Conservation (phyloP, 2,329 filamentous ascomycete species). For the Aspergillus novoparasiticus region DNA sequence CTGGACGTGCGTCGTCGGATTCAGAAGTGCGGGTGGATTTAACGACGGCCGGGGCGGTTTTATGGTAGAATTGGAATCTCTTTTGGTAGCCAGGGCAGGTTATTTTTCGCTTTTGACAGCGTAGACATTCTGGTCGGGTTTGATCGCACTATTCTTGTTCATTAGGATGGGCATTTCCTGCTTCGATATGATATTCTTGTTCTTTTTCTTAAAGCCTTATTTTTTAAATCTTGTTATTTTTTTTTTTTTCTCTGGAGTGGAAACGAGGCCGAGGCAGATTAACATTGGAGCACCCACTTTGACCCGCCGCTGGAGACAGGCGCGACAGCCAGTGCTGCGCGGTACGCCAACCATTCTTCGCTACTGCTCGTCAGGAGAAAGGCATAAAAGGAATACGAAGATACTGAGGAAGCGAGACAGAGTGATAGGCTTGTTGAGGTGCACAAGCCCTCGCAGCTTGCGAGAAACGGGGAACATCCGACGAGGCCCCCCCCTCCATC, state of each 20-base stretch:
- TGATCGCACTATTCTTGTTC: conserved; percentile 22
- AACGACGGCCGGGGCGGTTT: conserved; percentile 4
- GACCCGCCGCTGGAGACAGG: conserved; percentile 26
- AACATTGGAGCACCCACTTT: conserved; percentile 19
- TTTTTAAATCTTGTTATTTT: neutral
- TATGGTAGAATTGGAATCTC: conserved; percentile 21
- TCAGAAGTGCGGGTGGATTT: conserved; percentile 2
- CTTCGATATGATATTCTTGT: neutral
- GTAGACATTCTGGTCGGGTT: conserved; percentile 22
- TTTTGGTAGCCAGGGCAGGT: conserved; percentile 23
- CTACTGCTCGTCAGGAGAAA: neutral
- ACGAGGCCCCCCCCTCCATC: neutral
- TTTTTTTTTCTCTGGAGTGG: neutral
- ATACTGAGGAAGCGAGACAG: neutral
- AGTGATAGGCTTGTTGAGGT: conserved; percentile 3
- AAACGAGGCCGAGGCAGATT: neutral
- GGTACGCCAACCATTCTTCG: conserved; percentile 24
- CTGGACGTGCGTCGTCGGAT: neutral
- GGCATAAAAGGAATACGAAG: neutral
- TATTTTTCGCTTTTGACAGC: conserved; percentile 17
- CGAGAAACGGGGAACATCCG: neutral
- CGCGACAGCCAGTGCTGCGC: conserved; percentile 24
- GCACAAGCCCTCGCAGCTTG: neutral
- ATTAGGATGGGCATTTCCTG: neutral
- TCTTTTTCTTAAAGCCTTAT: neutral